These are phyloP conservation scores for Collybiopsis confluens DNA, from an alignment of 768 basidiomycete genomes.

Conservation along the genomic window DNA sequence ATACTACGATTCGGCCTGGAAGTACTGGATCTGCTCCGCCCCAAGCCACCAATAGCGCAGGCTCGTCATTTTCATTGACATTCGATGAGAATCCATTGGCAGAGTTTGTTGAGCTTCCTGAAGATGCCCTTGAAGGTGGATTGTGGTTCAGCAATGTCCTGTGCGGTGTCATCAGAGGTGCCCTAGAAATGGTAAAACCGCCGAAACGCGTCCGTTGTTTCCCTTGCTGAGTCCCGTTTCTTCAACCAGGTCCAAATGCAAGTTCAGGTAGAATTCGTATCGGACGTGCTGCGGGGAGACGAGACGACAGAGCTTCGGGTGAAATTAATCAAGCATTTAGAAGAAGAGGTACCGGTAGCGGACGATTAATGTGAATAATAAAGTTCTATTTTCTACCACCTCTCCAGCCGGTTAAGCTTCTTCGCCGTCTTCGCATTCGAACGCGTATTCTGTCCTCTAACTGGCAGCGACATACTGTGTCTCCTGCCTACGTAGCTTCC, in stretches of 20 bases:
- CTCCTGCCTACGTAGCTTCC: constrained; percentile 91
- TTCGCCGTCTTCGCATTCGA: constrained; percentile 87
- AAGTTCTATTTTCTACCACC: background rate
- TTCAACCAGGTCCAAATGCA: constrained; percentile 99
- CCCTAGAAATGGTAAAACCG: constrained; percentile 86
- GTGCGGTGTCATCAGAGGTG: constrained; percentile 89
- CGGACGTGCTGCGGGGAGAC: constrained; percentile 89
- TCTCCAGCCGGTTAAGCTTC: constrained; percentile 83
- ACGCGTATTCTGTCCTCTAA: constrained; percentile 91
- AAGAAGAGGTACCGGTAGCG: constrained; percentile 92
- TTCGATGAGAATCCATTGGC: constrained; percentile 95
- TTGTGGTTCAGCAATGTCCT: constrained; percentile 97
- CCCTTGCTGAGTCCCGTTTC: too few relatives aligned
- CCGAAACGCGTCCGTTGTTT: background rate
- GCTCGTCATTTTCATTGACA: constrained; percentile 74
- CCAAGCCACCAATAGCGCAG: constrained; percentile 35
- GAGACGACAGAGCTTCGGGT: constrained; percentile 93
- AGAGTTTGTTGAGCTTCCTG: constrained; percentile 95
- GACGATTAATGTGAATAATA: constrained; percentile 71
- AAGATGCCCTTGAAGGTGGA: constrained; percentile 88
- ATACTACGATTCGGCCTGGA: constrained; percentile 47
- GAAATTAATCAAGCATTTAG: constrained; percentile 83
- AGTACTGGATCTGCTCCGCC: constrained; percentile 30
- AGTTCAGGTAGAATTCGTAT: constrained; percentile 83
- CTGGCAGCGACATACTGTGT: constrained; percentile 91